Evolutionary conservation across 306 rosid species (phyloP).

Genomic region (Quillaja saponaria): DNA sequence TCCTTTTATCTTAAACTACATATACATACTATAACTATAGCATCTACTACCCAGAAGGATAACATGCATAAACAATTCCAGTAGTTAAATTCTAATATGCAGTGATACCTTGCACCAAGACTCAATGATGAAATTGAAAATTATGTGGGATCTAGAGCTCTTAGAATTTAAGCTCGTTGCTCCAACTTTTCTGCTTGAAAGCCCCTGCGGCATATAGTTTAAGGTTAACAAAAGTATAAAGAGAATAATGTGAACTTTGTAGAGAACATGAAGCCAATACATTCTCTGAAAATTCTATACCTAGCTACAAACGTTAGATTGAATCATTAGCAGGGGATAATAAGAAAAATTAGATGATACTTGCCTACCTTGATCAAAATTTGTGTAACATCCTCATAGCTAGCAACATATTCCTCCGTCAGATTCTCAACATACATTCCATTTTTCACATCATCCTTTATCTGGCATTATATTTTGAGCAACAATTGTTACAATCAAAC

Average conservation of each 20-base stretch:
- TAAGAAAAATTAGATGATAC: too few relatives aligned
- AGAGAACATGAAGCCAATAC: neutral
- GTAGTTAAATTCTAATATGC: slow-evolving; percentile 19
- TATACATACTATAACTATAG: neutral
- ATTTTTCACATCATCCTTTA: slow-evolving; percentile 74
- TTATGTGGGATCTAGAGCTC: slow-evolving; percentile 91
- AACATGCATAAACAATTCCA: neutral
- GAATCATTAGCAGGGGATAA: too few relatives aligned
- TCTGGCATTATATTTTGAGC: slow-evolving; percentile 47
- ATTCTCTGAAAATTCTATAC: neutral
- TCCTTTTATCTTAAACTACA: too few relatives aligned
- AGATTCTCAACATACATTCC: slow-evolving; percentile 69
- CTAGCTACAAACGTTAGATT: too few relatives aligned
- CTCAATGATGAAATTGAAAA: slow-evolving; percentile 79
- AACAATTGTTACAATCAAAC: slow-evolving; percentile 16
- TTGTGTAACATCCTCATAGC: slow-evolving; percentile 88
- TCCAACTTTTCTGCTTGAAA: slow-evolving; percentile 94
- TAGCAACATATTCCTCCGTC: slow-evolving; percentile 87
- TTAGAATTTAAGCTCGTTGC: slow-evolving; percentile 81
- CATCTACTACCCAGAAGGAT: neutral
- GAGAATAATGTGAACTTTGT: too few relatives aligned
- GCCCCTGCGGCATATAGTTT: slow-evolving; percentile 64
- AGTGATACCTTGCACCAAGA: slow-evolving; percentile 88
- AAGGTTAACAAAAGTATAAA: slow-evolving; percentile 11
- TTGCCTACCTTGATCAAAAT: slow-evolving; percentile 76